These are phyloP conservation scores for Cairneyella variabilis DNA, from an alignment of 495 filamentous ascomycete genomes.

Conservation along the genomic window DNA sequence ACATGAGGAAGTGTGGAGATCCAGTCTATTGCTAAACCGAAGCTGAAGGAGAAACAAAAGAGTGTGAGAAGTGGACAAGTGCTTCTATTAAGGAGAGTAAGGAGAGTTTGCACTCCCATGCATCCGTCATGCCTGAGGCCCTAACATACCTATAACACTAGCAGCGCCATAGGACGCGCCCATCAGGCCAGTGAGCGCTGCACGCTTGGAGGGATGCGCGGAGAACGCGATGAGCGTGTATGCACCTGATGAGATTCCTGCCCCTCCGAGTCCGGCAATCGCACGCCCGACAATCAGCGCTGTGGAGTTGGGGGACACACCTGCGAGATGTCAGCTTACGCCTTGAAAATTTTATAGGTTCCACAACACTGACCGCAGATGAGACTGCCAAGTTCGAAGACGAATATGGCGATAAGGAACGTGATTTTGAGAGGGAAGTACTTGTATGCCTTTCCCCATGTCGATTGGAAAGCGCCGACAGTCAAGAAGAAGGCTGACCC, in stretches of 20 bases:
- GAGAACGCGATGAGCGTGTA: constrained; percentile 75
- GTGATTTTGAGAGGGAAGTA: constrained; percentile 47
- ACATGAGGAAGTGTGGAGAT: no score
- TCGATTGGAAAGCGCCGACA: constrained; percentile 41
- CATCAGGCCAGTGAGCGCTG: constrained; percentile 50
- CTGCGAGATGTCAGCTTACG: constrained; percentile 20
- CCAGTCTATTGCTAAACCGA: no score
- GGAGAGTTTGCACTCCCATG: no score
- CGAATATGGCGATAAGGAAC: constrained; percentile 65
- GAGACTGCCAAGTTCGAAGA: constrained; percentile 82
- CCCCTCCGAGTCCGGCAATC: constrained; percentile 74
- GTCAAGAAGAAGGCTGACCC: constrained; percentile 53
- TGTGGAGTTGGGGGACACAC: constrained; percentile 65
- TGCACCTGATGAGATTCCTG: constrained; percentile 78
- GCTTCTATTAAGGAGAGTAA: no score
- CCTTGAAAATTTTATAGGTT: not conserved
- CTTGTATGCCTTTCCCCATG: constrained; percentile 35
- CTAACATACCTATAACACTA: constrained; percentile 67
- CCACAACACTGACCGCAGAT: constrained; percentile 54
- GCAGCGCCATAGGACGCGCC: constrained; percentile 60
- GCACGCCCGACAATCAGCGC: constrained; percentile 82
- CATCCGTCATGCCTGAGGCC: no score
- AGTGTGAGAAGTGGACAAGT: no score
- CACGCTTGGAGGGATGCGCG: constrained; percentile 65
- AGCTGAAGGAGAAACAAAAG: no score